Base-by-base conservation (phyloP, 352 stramenopile genomes). In the Halophytophthora batemanensis region DNA sequence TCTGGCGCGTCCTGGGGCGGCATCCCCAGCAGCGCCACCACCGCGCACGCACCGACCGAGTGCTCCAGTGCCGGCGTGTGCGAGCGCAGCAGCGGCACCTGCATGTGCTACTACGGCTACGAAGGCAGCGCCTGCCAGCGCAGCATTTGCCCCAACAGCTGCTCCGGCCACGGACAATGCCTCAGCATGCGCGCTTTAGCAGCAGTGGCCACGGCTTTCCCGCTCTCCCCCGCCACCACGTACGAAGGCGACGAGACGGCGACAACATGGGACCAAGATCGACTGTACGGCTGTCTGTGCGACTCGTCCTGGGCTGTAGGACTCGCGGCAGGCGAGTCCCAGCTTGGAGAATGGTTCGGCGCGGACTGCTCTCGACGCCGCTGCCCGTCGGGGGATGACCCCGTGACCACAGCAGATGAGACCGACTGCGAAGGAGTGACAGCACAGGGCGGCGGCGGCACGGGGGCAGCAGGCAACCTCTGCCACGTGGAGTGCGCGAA, bases 291-390 rank as follows among this genome's bases (percentile, higher is more conserved):
- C 13, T 94, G 84, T 49, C 59, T 90, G 15, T 94, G 83, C 40
- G 83, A 94, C 48, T 94, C 83, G 21, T 72, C 67, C 3, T 94
- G 81, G 81, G 25, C 60, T 0, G 84, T 94, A 3, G 80, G 82
- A 6, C 70, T 98, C 1, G 86, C 43, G 2, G 31, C 53, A 1
- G 86, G 74, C 1, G 53, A 98, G 50, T 77, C 68, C 3, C 91
- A 98, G 55, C 69, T 82, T 29, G 65, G 84, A 2, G 61, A 97
- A 61, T 97, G 82, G 74, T 97, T 97, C 52, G 88, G 88, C 6
- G 57, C 78, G 15, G 87, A 95, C 45, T 97, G 90, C 59, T 95
- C 85, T 11, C 53, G 69, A 45, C 63, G 82, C 46, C 82, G 72
- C 22, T 96, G 87, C 53, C 86, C 90, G 6, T 95, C 79, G 23